phyloP scores from a whole-genome alignment of 192 early-diverging fungal species.

The Backusella circina region DNA sequence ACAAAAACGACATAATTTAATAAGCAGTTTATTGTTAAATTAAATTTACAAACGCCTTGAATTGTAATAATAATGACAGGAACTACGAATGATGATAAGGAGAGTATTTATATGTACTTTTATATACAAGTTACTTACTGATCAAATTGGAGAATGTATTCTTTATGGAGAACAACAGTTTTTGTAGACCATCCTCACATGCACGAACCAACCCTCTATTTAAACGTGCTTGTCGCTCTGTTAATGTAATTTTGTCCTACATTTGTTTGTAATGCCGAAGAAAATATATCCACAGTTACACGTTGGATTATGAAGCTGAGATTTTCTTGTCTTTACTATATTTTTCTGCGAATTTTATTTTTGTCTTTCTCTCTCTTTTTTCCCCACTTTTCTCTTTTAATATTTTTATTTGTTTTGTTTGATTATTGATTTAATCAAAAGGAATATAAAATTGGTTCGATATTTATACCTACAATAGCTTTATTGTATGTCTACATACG shows the following conservation, averaged over 20 bases:
- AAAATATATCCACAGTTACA: neutral
- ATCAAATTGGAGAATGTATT: neutral
- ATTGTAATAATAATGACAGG: neutral
- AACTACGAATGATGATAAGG: neutral
- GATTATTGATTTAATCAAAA: neutral
- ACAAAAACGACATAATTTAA: neutral
- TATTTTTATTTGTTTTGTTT: neutral
- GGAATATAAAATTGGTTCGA: neutral
- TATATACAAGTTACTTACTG: neutral
- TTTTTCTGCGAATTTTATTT: neutral
- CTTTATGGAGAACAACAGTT: neutral
- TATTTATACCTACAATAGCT: neutral
- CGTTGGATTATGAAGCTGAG: neutral
- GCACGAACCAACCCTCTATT: neutral
- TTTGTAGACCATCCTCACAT: neutral
- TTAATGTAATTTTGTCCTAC: neutral
- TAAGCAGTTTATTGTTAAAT: neutral
- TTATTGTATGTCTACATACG: neutral
- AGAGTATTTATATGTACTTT: neutral
- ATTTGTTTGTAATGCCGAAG: constrained; percentile 3
- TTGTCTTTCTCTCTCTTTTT: neutral
- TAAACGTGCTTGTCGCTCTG: neutral
- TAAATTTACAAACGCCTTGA: neutral
- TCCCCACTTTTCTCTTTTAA: neutral
- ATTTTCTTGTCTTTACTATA: neutral